phyloP scores from a whole-genome alignment of 2,329 filamentous ascomycete species.

The Paracoccidioides brasiliensis region DNA sequence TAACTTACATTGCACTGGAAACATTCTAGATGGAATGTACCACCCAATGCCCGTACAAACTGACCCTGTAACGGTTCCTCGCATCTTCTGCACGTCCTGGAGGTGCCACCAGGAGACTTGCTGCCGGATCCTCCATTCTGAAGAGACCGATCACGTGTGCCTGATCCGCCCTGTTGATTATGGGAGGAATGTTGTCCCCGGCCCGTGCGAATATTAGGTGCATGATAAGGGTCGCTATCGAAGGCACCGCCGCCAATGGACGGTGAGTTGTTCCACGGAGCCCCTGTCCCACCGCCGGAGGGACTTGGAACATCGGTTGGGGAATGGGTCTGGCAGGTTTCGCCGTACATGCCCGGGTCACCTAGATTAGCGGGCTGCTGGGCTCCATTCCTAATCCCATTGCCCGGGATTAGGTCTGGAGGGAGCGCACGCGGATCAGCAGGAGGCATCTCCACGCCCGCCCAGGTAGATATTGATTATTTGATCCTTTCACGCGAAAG shows the following conservation, averaged over 20 bases:
- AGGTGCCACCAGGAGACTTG: conserved; percentile 25
- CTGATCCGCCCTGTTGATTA: conserved; percentile 21
- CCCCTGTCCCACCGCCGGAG: conserved; percentile 18
- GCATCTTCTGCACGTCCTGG: conserved; percentile 68
- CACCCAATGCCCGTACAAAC: conserved; percentile 85
- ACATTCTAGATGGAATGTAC: conserved; percentile 93
- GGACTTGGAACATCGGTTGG: conserved; percentile 29
- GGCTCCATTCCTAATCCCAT: conserved; percentile 21
- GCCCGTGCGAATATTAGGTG: conserved; percentile 20
- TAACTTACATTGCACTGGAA: conserved; percentile 76
- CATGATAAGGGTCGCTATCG: conserved; percentile 16
- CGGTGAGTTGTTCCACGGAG: conserved; percentile 18
- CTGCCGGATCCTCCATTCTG: conserved; percentile 21
- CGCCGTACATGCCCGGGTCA: conserved; percentile 18
- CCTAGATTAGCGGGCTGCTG: conserved; percentile 25
- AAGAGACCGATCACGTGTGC: conserved; percentile 24
- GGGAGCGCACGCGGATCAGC: conserved; percentile 26
- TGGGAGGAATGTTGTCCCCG: conserved; percentile 20
- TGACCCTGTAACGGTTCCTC: conserved; percentile 78
- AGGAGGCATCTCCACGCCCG: conserved; percentile 26
- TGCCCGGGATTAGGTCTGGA: conserved; percentile 31
- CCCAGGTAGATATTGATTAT: not conserved
- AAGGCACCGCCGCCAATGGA: conserved; percentile 6
- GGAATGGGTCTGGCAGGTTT: conserved; percentile 24
- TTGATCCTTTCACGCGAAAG: conserved; percentile 4